Evolutionary conservation across 805 yeast genomes (phyloP).

Genomic region (Kluyveromyces lactis): DNA sequence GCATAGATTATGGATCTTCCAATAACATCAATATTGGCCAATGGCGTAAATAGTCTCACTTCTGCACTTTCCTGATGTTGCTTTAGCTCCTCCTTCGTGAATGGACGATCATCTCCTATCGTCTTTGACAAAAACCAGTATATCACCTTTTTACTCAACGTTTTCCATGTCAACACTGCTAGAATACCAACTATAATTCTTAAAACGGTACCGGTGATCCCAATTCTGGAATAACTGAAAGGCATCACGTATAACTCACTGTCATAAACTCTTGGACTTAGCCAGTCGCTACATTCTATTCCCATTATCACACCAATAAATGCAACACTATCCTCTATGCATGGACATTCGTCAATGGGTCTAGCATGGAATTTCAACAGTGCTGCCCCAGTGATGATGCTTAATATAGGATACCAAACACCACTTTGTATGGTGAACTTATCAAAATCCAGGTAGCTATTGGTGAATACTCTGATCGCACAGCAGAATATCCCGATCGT

Average conservation of each 20-base stretch:
- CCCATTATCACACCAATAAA: conserved; percentile 85
- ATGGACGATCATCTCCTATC: conserved; percentile 18
- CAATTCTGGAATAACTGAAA: conserved; percentile 6
- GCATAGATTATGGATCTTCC: conserved; percentile 74
- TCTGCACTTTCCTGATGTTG: conserved; percentile 18
- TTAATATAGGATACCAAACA: conserved; percentile 28
- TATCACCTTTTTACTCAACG: conserved; percentile 57
- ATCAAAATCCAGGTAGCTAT: conserved; percentile 39
- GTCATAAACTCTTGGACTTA: conserved; percentile 33
- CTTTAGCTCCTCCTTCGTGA: conserved; percentile 17
- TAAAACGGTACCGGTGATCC: conserved; percentile 23
- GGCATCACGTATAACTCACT: conserved; percentile 1
- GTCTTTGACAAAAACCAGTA: conserved; percentile 36
- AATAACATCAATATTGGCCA: conserved; percentile 68
- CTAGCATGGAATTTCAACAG: conserved; percentile 64
- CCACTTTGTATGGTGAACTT: conserved; percentile 17
- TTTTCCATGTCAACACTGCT: conserved; percentile 65
- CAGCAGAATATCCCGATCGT: conserved; percentile 51
- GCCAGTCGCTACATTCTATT: conserved; percentile 54
- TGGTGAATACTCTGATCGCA: conserved; percentile 37
- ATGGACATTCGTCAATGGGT: conserved; percentile 92
- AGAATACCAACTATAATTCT: conserved; percentile 57
- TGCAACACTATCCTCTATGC: conserved; percentile 92
- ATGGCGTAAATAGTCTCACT: conserved; percentile 46
- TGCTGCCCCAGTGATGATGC: conserved; percentile 35